phyloP scores from a whole-genome alignment of 768 basidiomycete species.

The Leucosporidium scottii region DNA sequence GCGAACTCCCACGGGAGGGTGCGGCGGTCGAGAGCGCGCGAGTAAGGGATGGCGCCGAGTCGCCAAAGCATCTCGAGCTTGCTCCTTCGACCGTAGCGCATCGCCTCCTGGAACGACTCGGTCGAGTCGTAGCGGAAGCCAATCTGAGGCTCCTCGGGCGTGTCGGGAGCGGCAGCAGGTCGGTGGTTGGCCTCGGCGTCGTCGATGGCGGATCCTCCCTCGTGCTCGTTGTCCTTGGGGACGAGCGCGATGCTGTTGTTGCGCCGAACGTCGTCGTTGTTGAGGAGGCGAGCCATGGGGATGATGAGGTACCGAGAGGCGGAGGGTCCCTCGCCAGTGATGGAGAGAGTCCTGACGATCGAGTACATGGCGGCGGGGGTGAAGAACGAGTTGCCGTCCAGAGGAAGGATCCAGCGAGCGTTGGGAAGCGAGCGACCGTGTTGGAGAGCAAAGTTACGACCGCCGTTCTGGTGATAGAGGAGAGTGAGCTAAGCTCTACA shows the following conservation, averaged over 20 bases:
- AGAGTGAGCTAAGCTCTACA: too few relatives aligned
- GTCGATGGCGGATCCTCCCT: slow-evolving; percentile 19
- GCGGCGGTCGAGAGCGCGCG: slow-evolving; percentile 35
- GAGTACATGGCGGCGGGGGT: slow-evolving; percentile 37
- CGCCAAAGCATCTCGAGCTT: slow-evolving; percentile 41
- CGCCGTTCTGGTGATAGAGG: slow-evolving; percentile 35
- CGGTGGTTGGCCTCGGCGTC: slow-evolving; percentile 25
- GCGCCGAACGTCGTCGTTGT: slow-evolving; percentile 34
- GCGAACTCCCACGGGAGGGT: slow-evolving; percentile 37
- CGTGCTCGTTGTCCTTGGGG: slow-evolving; percentile 9
- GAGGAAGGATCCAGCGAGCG: slow-evolving; percentile 38
- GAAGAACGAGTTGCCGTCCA: slow-evolving; percentile 41
- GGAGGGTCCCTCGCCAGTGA: slow-evolving; percentile 31
- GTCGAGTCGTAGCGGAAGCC: slow-evolving; percentile 39
- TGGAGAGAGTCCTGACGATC: slow-evolving; percentile 32
- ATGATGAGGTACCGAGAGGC: slow-evolving; percentile 35
- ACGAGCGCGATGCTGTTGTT: slow-evolving; percentile 32
- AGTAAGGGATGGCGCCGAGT: slow-evolving; percentile 38
- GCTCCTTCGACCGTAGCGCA: slow-evolving; percentile 39
- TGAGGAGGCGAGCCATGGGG: slow-evolving; percentile 38
- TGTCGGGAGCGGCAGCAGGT: slow-evolving; percentile 23
- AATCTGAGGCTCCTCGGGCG: slow-evolving; percentile 39
- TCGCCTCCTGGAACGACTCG: slow-evolving; percentile 35
- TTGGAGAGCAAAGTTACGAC: slow-evolving; percentile 37
- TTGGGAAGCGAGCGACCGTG: slow-evolving; percentile 35